Conservation (phyloP, 2,329 filamentous ascomycete genomes). For the Claviceps humidiphila region DNA sequence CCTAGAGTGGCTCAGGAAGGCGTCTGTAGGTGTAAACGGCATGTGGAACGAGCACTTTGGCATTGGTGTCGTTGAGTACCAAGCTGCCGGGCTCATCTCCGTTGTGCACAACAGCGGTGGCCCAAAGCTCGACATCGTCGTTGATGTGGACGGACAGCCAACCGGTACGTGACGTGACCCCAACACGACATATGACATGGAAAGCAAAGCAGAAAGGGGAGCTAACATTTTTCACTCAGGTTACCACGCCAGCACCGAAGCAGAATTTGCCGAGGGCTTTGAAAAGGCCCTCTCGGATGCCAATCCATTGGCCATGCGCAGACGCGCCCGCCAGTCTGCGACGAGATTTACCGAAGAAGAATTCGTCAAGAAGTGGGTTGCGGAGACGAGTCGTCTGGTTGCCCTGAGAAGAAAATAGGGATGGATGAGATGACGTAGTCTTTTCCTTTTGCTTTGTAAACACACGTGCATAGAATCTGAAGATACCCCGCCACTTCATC, state of each 20-base stretch:
- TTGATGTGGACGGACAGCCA: constrained; percentile 60
- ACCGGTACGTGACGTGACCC: constrained; percentile 44
- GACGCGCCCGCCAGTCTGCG: constrained; percentile 64
- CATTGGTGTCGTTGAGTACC: constrained; percentile 96
- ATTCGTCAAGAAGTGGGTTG: constrained; percentile 68
- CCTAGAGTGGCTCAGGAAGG: constrained; percentile 60
- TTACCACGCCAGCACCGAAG: constrained; percentile 68
- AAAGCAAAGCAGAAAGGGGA: not conserved
- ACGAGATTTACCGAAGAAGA: constrained; percentile 77
- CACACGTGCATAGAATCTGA: constrained; percentile 16
- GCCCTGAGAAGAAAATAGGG: constrained; percentile 19
- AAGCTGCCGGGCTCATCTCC: constrained; percentile 82
- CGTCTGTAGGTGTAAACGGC: constrained; percentile 81
- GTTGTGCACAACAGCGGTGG: constrained; percentile 92
- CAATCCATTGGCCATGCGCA: constrained; percentile 61
- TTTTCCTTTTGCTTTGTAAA: constrained; percentile 4
- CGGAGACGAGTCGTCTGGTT: constrained; percentile 62
- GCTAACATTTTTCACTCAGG: constrained; percentile 31
- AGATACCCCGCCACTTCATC: constrained; percentile 20
- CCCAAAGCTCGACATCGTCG: constrained; percentile 85
- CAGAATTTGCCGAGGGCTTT: constrained; percentile 72
- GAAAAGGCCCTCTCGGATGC: constrained; percentile 60
- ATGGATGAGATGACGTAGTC: constrained; percentile 3
- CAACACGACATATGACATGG: not conserved
- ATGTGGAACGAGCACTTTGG: constrained; percentile 99